Base-by-base conservation (phyloP, 164 flowering plant species). In the Berberis thunbergii region DNA sequence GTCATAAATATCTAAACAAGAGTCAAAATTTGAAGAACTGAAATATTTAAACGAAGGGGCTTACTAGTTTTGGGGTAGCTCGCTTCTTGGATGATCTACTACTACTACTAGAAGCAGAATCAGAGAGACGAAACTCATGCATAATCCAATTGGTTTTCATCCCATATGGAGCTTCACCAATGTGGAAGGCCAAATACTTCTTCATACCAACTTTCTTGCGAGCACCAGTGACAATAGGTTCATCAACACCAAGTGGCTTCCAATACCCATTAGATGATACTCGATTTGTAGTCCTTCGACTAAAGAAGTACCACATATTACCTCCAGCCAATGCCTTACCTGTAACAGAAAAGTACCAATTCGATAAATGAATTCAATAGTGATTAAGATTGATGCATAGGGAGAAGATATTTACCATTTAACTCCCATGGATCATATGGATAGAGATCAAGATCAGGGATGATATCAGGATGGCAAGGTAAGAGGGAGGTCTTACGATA, bases 341-440 rank as follows among this genome's bases (percentile, higher is more conserved):
- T 91, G 46, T 66, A 73, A 40, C 55, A 3, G 7, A 48, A 48
- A 5, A 48, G 5, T 48, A 48, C 26, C 3, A 59, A 3, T 5
- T 4, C 11, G 0, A 59, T 2, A 4, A 43, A n/a, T 26, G 26
- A 26, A 26, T 26, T 26, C 26, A 26, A 26, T 26, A 26, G 26
- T 26, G 26, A 26, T 26, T 26, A 26, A 26, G 26, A 26, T 26
- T 26, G 26, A 26, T 26, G 26, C 26, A 26, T 26, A 26, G 26
- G 26, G 26, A 26, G 5, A 48, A 5, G 50, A 48, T 48, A 48
- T 48, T 0, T 70, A 90, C 97, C 97, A 45, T 79, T 67, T 40
- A 91, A 86, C 41, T 89, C 85, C 98, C 98, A 91, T 13, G 98
- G 98, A 80, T 91, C 90, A 56, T 79, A 84, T 2, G 85, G 83